A percentile compares a stretch with the other conserved stretches of the same genome.
Evolutionary conservation across 192 early-diverging fungal species (phyloP).

Genomic region (Gigaspora rosea): DNA sequence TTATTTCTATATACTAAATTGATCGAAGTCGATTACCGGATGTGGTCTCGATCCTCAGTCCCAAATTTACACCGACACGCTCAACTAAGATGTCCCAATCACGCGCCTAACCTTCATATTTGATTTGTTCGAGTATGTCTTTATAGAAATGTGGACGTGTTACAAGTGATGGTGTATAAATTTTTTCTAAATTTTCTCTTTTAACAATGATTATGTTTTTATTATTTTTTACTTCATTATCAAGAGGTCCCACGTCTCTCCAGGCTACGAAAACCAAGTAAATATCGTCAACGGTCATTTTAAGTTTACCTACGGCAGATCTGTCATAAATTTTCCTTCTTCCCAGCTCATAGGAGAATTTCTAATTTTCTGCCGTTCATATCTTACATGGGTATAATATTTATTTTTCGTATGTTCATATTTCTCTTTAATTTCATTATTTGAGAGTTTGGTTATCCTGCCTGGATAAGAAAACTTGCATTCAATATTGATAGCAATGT

Average conservation of each 20-base stretch:
- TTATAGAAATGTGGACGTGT: slow-evolving; percentile 9
- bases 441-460: neutral
- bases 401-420: slow-evolving; percentile 7
- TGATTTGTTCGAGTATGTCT: too few species aligned
- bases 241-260: neutral
- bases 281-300: neutral
- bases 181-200: neutral
- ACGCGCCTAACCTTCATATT: too few species aligned
- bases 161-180: slow-evolving; percentile 7
- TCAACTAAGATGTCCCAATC: too few species aligned
- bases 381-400: neutral
- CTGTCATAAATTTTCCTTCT: neutral
- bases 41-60: too few species aligned
- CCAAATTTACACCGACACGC: too few species aligned
- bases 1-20: too few species aligned
- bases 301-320: too few species aligned
- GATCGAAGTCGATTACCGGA: too few species aligned
- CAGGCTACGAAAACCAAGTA: neutral
- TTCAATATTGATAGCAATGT: slow-evolving; percentile 2
- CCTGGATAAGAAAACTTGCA: too few species aligned
- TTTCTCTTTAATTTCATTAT: neutral
- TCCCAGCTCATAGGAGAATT: neutral
- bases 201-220: slow-evolving; percentile 18
- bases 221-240: neutral
- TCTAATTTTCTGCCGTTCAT: neutral